phyloP scores from a whole-genome alignment of 2,329 filamentous ascomycete genomes.

The Beauveria pseudobassiana region DNA sequence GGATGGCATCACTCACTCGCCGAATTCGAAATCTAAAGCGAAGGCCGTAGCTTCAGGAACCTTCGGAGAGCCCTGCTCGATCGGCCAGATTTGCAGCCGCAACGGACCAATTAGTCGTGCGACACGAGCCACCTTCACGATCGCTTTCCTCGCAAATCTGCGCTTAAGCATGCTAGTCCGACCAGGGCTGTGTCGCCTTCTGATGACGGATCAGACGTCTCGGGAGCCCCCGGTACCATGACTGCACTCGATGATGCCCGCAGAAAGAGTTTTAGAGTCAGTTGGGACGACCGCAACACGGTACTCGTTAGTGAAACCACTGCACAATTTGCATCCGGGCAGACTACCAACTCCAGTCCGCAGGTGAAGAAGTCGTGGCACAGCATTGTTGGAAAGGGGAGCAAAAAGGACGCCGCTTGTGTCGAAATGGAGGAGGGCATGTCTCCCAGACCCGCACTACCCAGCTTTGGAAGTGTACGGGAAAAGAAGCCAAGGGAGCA shows the following conservation, averaged over 20 bases:
- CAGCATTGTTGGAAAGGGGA: conserved; percentile 36
- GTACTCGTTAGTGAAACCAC: conserved; percentile 44
- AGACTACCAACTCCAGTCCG: conserved; percentile 27
- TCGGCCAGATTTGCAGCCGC: conserved; percentile 59
- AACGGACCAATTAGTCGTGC: conserved; percentile 47
- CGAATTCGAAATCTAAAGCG: conserved; percentile 16
- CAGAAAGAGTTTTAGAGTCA: conserved; percentile 65
- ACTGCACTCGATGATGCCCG: conserved; percentile 33
- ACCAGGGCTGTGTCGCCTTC: conserved; percentile 45
- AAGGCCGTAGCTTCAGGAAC: conserved; percentile 20
- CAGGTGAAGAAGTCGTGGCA: conserved; percentile 44
- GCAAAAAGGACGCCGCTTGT: conserved; percentile 40
- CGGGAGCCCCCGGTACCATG: conserved; percentile 21
- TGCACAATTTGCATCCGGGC: conserved; percentile 29
- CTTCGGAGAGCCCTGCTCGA: conserved; percentile 56
- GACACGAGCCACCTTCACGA: conserved; percentile 61
- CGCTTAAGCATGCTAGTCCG: conserved; percentile 57
- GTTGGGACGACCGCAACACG: conserved; percentile 65
- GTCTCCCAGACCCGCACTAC: conserved; percentile 66
- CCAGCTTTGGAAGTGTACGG: conserved; percentile 67
- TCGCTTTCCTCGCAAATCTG: conserved; percentile 73
- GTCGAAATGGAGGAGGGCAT: conserved; percentile 60
- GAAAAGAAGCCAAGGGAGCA: conserved; percentile 49
- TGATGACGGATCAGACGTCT: conserved; percentile 39
- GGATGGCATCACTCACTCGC: conserved; percentile 10